Evolutionary conservation across 2,329 filamentous ascomycete species (phyloP).

Genomic region (Monosporascus sp.): DNA sequence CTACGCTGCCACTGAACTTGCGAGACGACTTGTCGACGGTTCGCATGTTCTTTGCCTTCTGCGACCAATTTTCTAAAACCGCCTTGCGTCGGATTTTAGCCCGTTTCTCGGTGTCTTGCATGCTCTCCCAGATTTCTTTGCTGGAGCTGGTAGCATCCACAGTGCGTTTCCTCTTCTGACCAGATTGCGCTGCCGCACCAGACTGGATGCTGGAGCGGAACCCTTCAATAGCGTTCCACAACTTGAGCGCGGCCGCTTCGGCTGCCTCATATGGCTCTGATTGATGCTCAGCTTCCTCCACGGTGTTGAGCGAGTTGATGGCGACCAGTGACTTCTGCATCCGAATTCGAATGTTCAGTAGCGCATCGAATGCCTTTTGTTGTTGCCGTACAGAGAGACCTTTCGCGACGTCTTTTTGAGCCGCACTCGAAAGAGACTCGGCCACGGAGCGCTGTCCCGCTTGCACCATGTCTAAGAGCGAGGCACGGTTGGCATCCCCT

Average conservation of each 20-base stretch:
- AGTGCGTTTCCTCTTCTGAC: slow-evolving; percentile 57
- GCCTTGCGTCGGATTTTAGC: slow-evolving; percentile 59
- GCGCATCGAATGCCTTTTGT: slow-evolving; percentile 76
- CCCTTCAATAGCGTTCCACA: slow-evolving; percentile 75
- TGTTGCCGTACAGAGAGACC: slow-evolving; percentile 83
- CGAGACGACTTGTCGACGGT: slow-evolving; percentile 45
- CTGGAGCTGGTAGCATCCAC: slow-evolving; percentile 52
- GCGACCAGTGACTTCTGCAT: slow-evolving; percentile 86
- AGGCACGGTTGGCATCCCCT: slow-evolving; percentile 40
- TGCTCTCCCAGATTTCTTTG: slow-evolving; percentile 66
- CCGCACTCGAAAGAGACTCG: slow-evolving; percentile 56
- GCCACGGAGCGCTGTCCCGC: slow-evolving; percentile 63
- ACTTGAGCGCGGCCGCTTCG: slow-evolving; percentile 76
- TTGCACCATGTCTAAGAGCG: slow-evolving; percentile 63
- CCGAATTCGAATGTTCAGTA: slow-evolving; percentile 86
- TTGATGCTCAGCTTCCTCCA: slow-evolving; percentile 38
- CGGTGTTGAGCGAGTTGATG: slow-evolving; percentile 63
- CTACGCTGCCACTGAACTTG: slow-evolving; percentile 45
- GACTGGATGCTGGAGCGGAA: slow-evolving; percentile 59
- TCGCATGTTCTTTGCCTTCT: slow-evolving; percentile 63
- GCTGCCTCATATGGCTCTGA: slow-evolving; percentile 64
- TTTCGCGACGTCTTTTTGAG: slow-evolving; percentile 75
- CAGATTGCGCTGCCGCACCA: slow-evolving; percentile 36
- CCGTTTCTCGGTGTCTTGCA: slow-evolving; percentile 59
- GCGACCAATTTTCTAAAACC: slow-evolving; percentile 85